These are phyloP conservation scores for Ophiostoma fasciatum DNA, from an alignment of 2,329 filamentous ascomycete species.

Conservation along the genomic window DNA sequence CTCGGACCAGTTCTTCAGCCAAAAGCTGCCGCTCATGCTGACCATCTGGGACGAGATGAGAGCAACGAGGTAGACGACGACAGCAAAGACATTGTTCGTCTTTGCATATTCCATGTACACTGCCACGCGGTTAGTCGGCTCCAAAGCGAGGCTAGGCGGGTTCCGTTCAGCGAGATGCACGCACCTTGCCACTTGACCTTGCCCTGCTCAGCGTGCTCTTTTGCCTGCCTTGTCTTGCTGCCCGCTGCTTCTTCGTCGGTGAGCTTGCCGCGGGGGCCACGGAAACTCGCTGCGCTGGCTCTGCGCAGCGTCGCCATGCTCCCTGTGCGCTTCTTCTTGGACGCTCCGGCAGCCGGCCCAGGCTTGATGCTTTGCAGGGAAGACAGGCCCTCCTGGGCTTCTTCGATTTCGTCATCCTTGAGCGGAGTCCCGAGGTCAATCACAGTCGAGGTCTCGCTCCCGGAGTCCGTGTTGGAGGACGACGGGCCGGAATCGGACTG, in stretches of 20 bases:
- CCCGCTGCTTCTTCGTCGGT: constrained; percentile 67
- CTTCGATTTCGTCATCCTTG: constrained; percentile 55
- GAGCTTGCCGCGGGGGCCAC: constrained; percentile 68
- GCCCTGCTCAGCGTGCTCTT: constrained; percentile 84
- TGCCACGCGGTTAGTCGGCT: constrained; percentile 10
- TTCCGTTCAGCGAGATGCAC: no score
- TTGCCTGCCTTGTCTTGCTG: constrained; percentile 67
- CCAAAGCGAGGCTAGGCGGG: no score
- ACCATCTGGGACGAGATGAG: constrained; percentile 69
- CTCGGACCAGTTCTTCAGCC: constrained; percentile 91
- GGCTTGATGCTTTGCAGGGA: constrained; percentile 61
- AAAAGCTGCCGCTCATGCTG: constrained; percentile 72
- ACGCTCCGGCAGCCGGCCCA: constrained; percentile 19
- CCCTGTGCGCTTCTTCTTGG: constrained; percentile 39
- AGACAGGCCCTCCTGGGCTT: constrained; percentile 63
- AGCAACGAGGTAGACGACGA: constrained; percentile 62
- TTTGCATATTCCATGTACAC: constrained; percentile 93
- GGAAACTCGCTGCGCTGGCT: constrained; percentile 84
- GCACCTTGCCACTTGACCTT: constrained; percentile 85
- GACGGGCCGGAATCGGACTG: constrained; percentile 34
- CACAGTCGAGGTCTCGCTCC: constrained; percentile 42
- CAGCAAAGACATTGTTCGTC: constrained; percentile 78
- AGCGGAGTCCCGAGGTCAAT: constrained; percentile 40
- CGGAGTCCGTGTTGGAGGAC: constrained; percentile 14
- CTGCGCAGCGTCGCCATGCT: constrained; percentile 74